Evolutionary conservation across 495 filamentous ascomycete species (phyloP).

Genomic region (Podospora bellae-mahoneyi): DNA sequence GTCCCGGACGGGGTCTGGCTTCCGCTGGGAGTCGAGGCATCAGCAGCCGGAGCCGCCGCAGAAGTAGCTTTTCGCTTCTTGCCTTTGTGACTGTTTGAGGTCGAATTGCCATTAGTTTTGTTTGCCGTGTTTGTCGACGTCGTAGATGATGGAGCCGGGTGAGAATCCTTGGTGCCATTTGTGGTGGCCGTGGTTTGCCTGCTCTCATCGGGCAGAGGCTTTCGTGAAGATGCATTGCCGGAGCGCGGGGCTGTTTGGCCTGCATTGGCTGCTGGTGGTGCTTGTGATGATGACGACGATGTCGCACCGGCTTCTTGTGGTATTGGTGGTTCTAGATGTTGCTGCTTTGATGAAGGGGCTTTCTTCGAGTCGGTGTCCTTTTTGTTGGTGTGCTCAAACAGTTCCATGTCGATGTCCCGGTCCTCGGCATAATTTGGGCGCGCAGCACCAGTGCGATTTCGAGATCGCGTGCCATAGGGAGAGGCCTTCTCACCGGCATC

Average conservation of each 20-base stretch:
- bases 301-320: conserved; percentile 17
- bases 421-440: conserved; percentile 97
- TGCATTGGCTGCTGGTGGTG: conserved; percentile 15
- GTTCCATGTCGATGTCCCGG: conserved; percentile 84
- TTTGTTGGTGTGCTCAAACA: conserved; percentile 51
- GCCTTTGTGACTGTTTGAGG: conserved; percentile 35
- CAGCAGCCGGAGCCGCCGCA: conserved; percentile 10
- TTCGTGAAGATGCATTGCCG: conserved; percentile 29
- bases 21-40: conserved; percentile 37
- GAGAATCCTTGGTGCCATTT: conserved; percentile 29
- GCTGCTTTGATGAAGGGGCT: conserved; percentile 36
- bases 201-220: conserved; percentile 36
- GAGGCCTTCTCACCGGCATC: conserved; percentile 43
- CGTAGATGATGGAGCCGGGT: conserved; percentile 22
- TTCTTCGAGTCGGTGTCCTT: conserved; percentile 50
- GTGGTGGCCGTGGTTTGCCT: conserved; percentile 23
- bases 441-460: conserved; percentile 75
- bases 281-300: conserved; percentile 29
- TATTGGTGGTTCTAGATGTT: neutral
- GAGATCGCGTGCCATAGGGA: conserved; percentile 92
- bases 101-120: conserved; percentile 16
- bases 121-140: conserved; percentile 39
- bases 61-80: conserved; percentile 67
- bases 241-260: conserved; percentile 24
- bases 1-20: conserved; percentile 50